phyloP scores from a whole-genome alignment of 345 rosid species.

The Salix arbutifolia region DNA sequence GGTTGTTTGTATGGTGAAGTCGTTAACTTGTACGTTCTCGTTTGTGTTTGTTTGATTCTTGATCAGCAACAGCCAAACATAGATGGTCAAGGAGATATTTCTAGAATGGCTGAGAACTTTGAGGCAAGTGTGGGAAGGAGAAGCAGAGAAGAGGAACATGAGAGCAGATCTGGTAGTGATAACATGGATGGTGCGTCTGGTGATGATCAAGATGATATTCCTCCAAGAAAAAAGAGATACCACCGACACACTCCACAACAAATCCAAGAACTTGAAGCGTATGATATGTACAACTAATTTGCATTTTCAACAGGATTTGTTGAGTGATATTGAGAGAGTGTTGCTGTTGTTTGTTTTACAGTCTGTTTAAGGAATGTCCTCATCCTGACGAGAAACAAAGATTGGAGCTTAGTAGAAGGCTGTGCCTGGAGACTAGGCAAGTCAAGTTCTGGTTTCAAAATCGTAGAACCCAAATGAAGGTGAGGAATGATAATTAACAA shows the following conservation, averaged over 20 bases:
- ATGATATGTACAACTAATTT: slow-evolving; percentile 13
- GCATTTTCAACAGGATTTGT: slow-evolving; percentile 1
- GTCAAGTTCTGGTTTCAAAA: slow-evolving; percentile 98
- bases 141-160: slow-evolving; percentile 31
- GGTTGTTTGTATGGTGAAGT: not conserved
- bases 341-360: slow-evolving; percentile 4
- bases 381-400: slow-evolving; percentile 97
- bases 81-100: slow-evolving; percentile 39
- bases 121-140: slow-evolving; percentile 16
- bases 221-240: slow-evolving; percentile 86
- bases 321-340: not conserved
- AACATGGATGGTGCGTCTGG: slow-evolving; percentile 93
- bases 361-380: slow-evolving; percentile 86
- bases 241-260: slow-evolving; percentile 99
- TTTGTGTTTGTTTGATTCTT: not conserved
- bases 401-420: slow-evolving; percentile 71
- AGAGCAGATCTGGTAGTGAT: slow-evolving; percentile 97
- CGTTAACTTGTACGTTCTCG: not conserved
- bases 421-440: slow-evolving; percentile 80
- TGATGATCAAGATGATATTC: slow-evolving; percentile 88
- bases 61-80: slow-evolving; percentile 48
- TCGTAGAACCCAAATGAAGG: slow-evolving; percentile 98
- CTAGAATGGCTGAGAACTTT: slow-evolving; percentile 16
- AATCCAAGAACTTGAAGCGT: slow-evolving; percentile 99
- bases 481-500: slow-evolving; percentile 11